Base-by-base conservation (phyloP, 176 grass and related monocot genomes). In the Triticum monococcum region DNA sequence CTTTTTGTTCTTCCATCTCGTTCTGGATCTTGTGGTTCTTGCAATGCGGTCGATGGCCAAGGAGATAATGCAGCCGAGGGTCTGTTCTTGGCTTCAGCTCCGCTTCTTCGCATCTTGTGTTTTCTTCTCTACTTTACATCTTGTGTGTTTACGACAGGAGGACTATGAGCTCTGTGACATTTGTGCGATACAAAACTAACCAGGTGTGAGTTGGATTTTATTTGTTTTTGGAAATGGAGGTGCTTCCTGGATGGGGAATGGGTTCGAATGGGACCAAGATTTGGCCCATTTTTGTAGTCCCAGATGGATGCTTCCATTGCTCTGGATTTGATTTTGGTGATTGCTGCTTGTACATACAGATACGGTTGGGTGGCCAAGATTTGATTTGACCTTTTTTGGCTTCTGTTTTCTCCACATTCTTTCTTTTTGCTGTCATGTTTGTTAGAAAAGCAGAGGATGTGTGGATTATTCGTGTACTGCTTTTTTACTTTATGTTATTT, bases 401-500 rank as follows among this genome's bases (percentile, higher is more conserved):
- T 30, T 68, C 60, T 87, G 81, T 88, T 81, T 11, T 81, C 35
- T 38, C 10, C 81, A 77, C 69, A 59, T 59, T 59, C 54, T 59
- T 59, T 64, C 84, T 77, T 81, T 85, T 83, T 80, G 79, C 25
- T 5, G 67, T 72, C 77, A 73, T 35, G 66, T 84, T 80, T 16
- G 68, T 80, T 76, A 80, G 8, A 84, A 91, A 76, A 87, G 48
- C 61, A 69, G 89, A 87, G 68, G 68, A 37, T 62, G 26, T 25
- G 70, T 71, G 77, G 77, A 64, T 85, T 87, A 30, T 84, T 59
- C 46, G 30, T 50, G 46, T 66, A 77, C 86, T 81, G 78, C 85
- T 88, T 85, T 80, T 88, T 78, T 78, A 33, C 77, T 84, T 91
- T 88, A 78, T 61, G 48, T 88, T 17, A 32, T 79, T 78, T 82